Conservation (phyloP, 192 early-diverging fungal species). For the Gaertneriomyces semiglobifer region DNA sequence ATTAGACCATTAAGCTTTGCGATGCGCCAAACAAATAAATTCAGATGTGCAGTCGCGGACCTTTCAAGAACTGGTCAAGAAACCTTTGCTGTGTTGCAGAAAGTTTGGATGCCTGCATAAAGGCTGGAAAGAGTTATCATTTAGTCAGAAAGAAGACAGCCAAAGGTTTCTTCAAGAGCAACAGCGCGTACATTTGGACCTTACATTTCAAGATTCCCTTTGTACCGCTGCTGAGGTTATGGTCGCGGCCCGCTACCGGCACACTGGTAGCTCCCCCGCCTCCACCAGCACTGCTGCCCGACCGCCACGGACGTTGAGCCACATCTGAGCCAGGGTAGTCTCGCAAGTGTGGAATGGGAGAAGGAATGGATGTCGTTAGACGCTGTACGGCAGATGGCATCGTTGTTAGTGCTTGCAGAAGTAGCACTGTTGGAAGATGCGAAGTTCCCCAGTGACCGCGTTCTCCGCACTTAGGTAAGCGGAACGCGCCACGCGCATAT, state of each 20-base stretch:
- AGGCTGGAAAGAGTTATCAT: conserved; percentile 28
- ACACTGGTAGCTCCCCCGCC: conserved; percentile 14
- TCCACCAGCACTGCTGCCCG: background rate
- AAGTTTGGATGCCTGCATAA: conserved; percentile 52
- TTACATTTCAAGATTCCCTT: conserved; percentile 44
- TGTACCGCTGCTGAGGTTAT: conserved; percentile 34
- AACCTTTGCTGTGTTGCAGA: conserved; percentile 37
- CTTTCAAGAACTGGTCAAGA: conserved; percentile 32
- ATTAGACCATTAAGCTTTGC: background rate
- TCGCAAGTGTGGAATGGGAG: background rate
- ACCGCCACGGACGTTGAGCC: conserved; percentile 19
- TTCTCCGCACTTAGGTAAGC: too few species aligned
- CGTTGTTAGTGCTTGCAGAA: too few species aligned
- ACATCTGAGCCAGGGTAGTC: background rate
- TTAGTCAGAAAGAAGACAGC: background rate
- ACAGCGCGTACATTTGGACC: background rate
- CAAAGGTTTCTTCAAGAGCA: background rate
- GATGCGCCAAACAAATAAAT: conserved; percentile 5
- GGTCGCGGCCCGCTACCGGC: background rate
- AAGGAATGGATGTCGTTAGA: background rate
- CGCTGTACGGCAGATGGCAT: background rate
- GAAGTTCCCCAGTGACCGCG: too few species aligned
- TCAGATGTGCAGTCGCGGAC: background rate
- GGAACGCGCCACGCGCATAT: too few species aligned
- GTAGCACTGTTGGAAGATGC: too few species aligned